Evolutionary conservation across 2,329 filamentous ascomycete genomes (phyloP).

Genomic region (Fusarium anguioides): DNA sequence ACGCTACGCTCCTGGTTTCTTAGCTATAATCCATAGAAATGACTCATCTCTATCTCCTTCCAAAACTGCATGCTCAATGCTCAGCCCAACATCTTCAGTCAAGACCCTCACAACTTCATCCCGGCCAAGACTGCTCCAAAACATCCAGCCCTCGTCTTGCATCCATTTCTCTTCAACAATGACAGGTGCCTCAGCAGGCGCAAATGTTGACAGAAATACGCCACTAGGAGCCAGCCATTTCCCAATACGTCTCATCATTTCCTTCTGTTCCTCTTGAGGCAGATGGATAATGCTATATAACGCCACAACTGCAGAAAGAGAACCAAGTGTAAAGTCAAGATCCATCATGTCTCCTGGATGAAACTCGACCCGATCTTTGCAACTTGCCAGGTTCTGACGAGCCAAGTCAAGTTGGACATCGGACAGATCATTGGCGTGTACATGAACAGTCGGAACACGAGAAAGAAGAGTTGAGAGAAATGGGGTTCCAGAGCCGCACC

Average conservation of each 20-base stretch:
- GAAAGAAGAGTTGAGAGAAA: constrained; percentile 5
- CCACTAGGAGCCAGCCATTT: constrained; percentile 21
- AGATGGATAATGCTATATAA: constrained; percentile 30
- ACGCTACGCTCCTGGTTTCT: not conserved
- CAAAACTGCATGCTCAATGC: not conserved
- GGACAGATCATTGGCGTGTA: constrained; percentile 21
- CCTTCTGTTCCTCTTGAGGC: constrained; percentile 6
- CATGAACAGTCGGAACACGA: not conserved
- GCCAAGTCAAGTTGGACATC: constrained; percentile 11
- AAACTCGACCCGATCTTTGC: not conserved
- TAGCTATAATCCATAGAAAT: constrained; percentile 1
- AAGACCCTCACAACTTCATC: not conserved
- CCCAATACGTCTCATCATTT: not conserved
- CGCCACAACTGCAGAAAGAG: constrained; percentile 9
- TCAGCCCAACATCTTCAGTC: not conserved
- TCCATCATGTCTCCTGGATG: constrained; percentile 17
- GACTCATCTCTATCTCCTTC: constrained; percentile 12
- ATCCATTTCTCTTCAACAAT: not conserved
- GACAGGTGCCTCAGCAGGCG: not conserved
- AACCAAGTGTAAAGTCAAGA: constrained; percentile 3
- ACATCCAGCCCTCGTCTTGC: constrained; percentile 25
- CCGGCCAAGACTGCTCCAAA: constrained; percentile 18
- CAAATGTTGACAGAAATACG: constrained; percentile 6
- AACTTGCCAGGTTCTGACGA: not conserved
- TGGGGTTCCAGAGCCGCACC: constrained; percentile 19